Percentiles rank a stretch among this genome's conserved stretches.
phyloP scores from a whole-genome alignment of 352 stramenopile genomes.

The Elongisporangium prolatum region DNA sequence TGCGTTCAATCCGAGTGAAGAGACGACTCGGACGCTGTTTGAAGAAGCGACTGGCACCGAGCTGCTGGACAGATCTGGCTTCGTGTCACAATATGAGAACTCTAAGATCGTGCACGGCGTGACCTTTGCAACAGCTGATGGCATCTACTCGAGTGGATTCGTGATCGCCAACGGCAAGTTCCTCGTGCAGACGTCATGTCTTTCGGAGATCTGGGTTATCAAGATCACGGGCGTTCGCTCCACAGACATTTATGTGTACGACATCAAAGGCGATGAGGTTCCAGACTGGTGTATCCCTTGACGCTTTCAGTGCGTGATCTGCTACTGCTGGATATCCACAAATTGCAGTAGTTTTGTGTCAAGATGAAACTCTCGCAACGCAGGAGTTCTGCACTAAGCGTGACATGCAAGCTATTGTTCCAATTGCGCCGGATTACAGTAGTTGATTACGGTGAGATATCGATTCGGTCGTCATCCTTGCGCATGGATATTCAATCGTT shows the following conservation, averaged over 20 bases:
- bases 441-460: no score
- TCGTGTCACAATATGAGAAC: no score
- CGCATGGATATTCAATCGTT: no score
- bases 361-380: no score
- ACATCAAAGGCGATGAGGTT: slow-evolving; percentile 13
- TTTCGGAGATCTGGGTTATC: slow-evolving; percentile 34
- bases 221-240: slow-evolving; percentile 32
- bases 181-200: slow-evolving; percentile 34
- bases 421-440: no score
- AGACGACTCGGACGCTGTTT: no score
- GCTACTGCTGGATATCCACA: slow-evolving; percentile 19
- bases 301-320: slow-evolving; percentile 24
- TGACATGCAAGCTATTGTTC: no score
- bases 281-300: slow-evolving; percentile 32
- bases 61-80: no score
- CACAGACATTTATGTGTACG: slow-evolving; percentile 42
- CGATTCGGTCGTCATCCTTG: no score
- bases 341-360: slow-evolving; percentile 9
- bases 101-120: slow-evolving; percentile 4
- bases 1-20: no score
- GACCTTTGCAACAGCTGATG: slow-evolving; percentile 40
- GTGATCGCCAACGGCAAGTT: slow-evolving; percentile 45
- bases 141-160: slow-evolving; percentile 61
- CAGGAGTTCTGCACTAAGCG: no score
- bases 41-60: no score